phyloP scores from a whole-genome alignment of 2,329 filamentous ascomycete species.

The Phialemonium atrogriseum region DNA sequence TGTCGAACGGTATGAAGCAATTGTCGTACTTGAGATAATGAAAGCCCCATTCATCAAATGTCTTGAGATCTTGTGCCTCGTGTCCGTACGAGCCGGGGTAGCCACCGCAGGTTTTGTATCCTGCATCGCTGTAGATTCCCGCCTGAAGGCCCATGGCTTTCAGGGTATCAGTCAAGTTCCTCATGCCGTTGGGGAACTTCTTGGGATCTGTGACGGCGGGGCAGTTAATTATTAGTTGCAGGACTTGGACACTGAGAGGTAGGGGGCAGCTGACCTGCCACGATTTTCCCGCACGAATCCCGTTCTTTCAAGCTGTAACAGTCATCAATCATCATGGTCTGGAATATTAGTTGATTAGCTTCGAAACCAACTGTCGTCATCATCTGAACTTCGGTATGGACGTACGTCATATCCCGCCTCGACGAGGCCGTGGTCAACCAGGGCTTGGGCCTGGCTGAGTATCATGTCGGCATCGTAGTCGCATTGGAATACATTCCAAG shows the following conservation, averaged over 20 bases:
- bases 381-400: too few relatives aligned
- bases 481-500: slow-evolving; percentile 8
- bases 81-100: slow-evolving; percentile 42
- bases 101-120: slow-evolving; percentile 39
- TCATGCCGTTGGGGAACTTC: slow-evolving; percentile 29
- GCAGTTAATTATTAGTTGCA: slow-evolving; percentile 16
- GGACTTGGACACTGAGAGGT: too few relatives aligned
- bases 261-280: too few relatives aligned
- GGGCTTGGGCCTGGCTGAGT: neutral
- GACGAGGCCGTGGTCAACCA: slow-evolving; percentile 31
- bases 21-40: slow-evolving; percentile 48
- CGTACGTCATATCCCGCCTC: slow-evolving; percentile 48
- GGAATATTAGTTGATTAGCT: too few relatives aligned
- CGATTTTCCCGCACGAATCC: slow-evolving; percentile 8
- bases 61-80: slow-evolving; percentile 42
- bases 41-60: slow-evolving; percentile 43
- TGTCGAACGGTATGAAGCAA: slow-evolving; percentile 20
- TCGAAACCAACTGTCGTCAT: too few relatives aligned
- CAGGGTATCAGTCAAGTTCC: slow-evolving; percentile 23
- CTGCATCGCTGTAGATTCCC: slow-evolving; percentile 32
- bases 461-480: slow-evolving; percentile 5
- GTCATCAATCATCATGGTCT: too few relatives aligned
- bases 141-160: slow-evolving; percentile 27
- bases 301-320: slow-evolving; percentile 46
- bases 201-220: slow-evolving; percentile 19